Evolutionary conservation across 371 early-diverging fungal genomes (phyloP), one percentile per base, ranked within the genome.

Genomic region (Fennellomyces sp.): DNA sequence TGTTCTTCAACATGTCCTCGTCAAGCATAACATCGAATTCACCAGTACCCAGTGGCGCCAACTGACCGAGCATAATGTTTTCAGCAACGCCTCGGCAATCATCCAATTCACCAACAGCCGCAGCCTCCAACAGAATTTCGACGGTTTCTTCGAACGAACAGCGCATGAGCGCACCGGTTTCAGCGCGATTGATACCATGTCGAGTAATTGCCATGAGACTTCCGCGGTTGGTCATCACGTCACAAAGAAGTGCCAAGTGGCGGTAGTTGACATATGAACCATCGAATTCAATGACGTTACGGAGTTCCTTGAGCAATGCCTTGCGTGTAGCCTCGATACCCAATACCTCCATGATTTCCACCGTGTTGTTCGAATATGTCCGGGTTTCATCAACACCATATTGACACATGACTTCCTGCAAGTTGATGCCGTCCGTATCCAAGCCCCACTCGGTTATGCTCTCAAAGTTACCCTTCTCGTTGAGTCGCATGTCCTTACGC

Each of bases 81-180:
- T 99, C 99, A 3, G 98, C 93, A 23, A 99, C 97, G 63, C 99
- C 99, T 60, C 87, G 86, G 73, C 97, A 97, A 64, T 91, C 90
- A 77, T 98, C 98, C 50, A 91, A 49, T 68, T 99, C 97, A 60
- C 98, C 98, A 35, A 84, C 86, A 29, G 93, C 90, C 2, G 99
- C 99, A 7, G 99, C 99, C 51, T 99, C 99, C 81, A 99, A 84
- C 60, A 99, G 83, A 78, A 99, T 94, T 78, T 99, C 99, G 0
- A 99, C 99, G 0, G 99, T 99, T 79, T 99, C 99, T 78, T 99
- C 99, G 65, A 99, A 99, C 5, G 99, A 97, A 71, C 95, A 95
- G 45, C 99, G 86, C 88, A 97, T 97, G 53, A 99, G 81, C 12
- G 97, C 98, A 56, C 99, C 96, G 3, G 96, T 91, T 64, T 97